phyloP scores from a whole-genome alignment of 768 basidiomycete genomes.

The Trametes cinnabarina region DNA sequence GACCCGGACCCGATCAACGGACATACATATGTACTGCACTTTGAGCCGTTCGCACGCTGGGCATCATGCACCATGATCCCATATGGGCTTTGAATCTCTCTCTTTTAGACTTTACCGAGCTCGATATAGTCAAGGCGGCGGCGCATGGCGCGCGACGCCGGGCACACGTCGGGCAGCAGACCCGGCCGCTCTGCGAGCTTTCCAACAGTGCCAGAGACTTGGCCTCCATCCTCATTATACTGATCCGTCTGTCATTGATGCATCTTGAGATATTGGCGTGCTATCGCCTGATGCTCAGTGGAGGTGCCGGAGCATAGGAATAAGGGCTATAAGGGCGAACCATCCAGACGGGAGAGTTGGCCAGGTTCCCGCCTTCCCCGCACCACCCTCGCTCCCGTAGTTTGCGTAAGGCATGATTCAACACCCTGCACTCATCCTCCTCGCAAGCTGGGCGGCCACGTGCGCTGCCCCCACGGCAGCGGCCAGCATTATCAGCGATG shows the following conservation, averaged over 20 bases:
- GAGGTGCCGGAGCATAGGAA: background rate
- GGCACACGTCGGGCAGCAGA: background rate
- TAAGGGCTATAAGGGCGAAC: background rate
- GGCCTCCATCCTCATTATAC: background rate
- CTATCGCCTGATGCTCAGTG: background rate
- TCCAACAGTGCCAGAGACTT: background rate
- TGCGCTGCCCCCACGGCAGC: conserved; percentile 6
- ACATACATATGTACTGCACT: too few species aligned
- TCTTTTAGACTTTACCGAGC: too few species aligned
- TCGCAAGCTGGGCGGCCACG: background rate
- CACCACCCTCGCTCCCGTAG: background rate
- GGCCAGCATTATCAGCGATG: conserved; percentile 25
- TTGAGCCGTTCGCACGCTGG: too few species aligned
- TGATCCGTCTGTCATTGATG: background rate
- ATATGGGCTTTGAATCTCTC: too few species aligned
- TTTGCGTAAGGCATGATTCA: conserved; percentile 5
- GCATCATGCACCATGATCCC: background rate
- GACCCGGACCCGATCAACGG: too few species aligned
- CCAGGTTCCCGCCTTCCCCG: background rate
- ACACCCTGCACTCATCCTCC: background rate
- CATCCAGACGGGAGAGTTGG: background rate
- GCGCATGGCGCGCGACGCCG: too few species aligned
- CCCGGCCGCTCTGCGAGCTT: background rate
- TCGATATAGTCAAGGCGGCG: too few species aligned
- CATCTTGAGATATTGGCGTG: conserved; percentile 2